These are phyloP conservation scores for Triangularia verruculosa DNA, from an alignment of 2,329 filamentous ascomycete species.

Conservation along the genomic window DNA sequence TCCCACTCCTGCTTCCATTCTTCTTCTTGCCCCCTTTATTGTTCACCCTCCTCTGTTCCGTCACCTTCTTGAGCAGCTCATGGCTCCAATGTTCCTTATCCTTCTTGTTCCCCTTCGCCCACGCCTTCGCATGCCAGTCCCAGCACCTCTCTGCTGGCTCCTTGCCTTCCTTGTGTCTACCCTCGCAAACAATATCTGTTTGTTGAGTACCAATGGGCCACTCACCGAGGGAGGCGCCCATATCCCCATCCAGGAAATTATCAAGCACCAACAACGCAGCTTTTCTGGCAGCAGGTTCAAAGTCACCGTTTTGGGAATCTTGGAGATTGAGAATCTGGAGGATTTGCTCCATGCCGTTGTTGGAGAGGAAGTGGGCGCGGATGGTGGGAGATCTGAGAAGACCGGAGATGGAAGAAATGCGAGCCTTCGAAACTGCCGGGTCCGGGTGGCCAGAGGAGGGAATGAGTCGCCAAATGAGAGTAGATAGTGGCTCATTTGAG, in stretches of 20 bases:
- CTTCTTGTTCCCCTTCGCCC: conserved; percentile 38
- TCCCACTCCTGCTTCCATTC: background rate
- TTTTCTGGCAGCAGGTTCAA: conserved; percentile 51
- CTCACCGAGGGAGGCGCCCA: conserved; percentile 56
- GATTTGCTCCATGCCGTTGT: conserved; percentile 54
- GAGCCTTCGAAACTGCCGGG: conserved; percentile 34
- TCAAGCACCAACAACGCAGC: conserved; percentile 59
- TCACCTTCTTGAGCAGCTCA: conserved; percentile 39
- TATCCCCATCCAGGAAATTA: conserved; percentile 63
- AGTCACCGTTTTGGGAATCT: conserved; percentile 34
- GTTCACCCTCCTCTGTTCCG: conserved; percentile 29
- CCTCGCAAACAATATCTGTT: conserved; percentile 37
- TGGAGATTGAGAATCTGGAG: conserved; percentile 42
- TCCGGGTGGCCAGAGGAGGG: conserved; percentile 4
- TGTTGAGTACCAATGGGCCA: conserved; percentile 47
- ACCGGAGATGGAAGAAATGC: conserved; percentile 52
- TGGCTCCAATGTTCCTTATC: conserved; percentile 46
- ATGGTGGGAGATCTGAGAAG: conserved; percentile 54
- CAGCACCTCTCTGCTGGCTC: conserved; percentile 47
- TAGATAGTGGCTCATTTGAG: conserved; percentile 43
- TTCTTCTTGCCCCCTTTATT: conserved; percentile 13
- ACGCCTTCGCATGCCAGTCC: conserved; percentile 50
- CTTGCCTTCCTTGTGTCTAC: conserved; percentile 24
- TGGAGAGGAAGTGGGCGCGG: conserved; percentile 52
- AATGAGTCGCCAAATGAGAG: conserved; percentile 36